Base-by-base conservation (phyloP, 2,329 filamentous ascomycete species). In the Davidsoniella eucalypti region DNA sequence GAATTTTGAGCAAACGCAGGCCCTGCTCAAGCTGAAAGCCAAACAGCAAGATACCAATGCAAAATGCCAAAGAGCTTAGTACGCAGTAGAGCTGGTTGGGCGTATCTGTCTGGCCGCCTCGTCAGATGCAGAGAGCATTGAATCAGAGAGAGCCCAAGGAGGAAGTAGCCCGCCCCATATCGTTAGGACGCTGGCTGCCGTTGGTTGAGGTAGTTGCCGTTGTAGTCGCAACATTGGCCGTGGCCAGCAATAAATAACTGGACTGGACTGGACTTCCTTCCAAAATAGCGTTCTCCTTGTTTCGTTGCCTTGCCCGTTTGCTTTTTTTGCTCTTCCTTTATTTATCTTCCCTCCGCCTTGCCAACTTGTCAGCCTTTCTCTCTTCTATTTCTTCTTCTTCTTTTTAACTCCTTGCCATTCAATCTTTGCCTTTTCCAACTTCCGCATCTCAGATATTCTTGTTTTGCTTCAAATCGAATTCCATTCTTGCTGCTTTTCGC, bases 271-370 rank as follows among this genome's bases (percentile, higher is more conserved):
- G 39, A 21, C 39, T 41, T 41, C 39, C 39, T 33, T 33, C 26
- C 26, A 33, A 33, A 33, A 33, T 33, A 33, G 26, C 10, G 8
- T 6, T 16, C 29, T 25, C 25, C 29, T 45, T 45, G 29, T 47
- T 47, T 49, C 26, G 23, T 21, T 14, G 47, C 36, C 49, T 47
- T 26, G 14, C 44, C 36, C 14, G n/a, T 44, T 43, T 26, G 43
- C 41, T 33, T 18, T 14, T 49, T 44, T 43, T 26, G 43, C 41
- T 33, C 33, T 14, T 49, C 47, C 50, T 50, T 49, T 45, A 42
- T 44, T 37, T 37, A 37, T 47, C 18, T n/a, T 38, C 21, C 25
- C 23, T 21, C 39, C 29, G 26, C 23, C 36, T 25, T 17, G 21
- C 41, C 5, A 29, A 17, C 43, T 33, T 49, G 16, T 46, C 49